A percentile compares a stretch with the other conserved stretches of the same genome.
These are phyloP conservation scores for Entelexis paramagnoliae DNA, from an alignment of 1,139 yeast species.

Conservation along the genomic window DNA sequence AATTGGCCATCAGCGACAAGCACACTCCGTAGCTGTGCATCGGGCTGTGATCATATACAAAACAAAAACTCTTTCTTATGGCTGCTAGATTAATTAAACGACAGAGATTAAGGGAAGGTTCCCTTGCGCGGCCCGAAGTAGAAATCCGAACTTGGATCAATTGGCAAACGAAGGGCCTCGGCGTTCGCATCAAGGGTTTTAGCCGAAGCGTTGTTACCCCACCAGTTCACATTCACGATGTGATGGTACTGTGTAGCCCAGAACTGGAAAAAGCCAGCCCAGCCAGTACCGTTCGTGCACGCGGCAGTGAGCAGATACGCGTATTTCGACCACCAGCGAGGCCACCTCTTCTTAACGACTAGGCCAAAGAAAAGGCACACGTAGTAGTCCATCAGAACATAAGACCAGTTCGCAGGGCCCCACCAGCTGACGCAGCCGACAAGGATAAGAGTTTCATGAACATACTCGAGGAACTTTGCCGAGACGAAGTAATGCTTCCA, in stretches of 20 bases:
- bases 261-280: conserved; percentile 26
- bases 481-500: neutral
- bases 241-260: conserved; percentile 28
- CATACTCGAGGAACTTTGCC: neutral
- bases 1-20: too few species aligned
- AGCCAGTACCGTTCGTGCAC: conserved; percentile 50
- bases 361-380: conserved; percentile 45
- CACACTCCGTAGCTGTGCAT: too few species aligned
- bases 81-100: too few species aligned
- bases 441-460: conserved; percentile 47
- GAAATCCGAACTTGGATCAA: conserved; percentile 33
- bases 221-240: conserved; percentile 38
- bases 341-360: conserved; percentile 40
- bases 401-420: conserved; percentile 43
- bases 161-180: conserved; percentile 6
- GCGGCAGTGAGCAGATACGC: conserved; percentile 52
- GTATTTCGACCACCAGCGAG: conserved; percentile 39
- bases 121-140: conserved; percentile 38
- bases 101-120: conserved; percentile 5
- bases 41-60: too few species aligned
- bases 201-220: conserved; percentile 46
- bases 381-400: conserved; percentile 42
- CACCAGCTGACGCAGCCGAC: conserved; percentile 33
- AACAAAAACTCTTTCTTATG: too few species aligned
- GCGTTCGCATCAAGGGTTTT: conserved; percentile 41